A percentile compares a stretch with the other conserved stretches of the same genome.
phyloP scores from a whole-genome alignment of 441 rosid species.

The Corymbia calophylla region DNA sequence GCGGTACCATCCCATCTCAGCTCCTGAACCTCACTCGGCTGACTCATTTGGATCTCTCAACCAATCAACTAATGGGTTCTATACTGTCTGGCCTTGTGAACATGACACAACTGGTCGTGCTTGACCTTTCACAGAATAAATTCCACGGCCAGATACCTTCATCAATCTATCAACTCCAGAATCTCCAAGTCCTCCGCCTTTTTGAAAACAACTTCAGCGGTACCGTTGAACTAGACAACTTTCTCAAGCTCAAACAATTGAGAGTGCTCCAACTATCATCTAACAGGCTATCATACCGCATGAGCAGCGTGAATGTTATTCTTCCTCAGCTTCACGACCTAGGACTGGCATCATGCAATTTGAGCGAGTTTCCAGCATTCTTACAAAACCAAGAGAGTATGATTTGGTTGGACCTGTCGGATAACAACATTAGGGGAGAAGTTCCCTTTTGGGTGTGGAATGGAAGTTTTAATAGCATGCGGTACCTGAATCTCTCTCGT shows the following conservation, averaged over 20 bases:
- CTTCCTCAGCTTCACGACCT: fast-evolving
- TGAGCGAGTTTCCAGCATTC: not conserved
- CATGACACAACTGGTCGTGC: fast-evolving
- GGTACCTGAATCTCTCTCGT: not conserved
- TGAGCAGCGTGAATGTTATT: fast-evolving
- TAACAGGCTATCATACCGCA: not conserved
- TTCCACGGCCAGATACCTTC: not conserved
- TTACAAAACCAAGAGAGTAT: fast-evolving
- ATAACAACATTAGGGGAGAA: not conserved
- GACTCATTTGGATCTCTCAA: fast-evolving
- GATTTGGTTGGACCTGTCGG: not conserved
- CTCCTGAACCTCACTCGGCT: not conserved
- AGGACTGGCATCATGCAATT: not conserved
- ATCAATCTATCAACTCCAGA: not conserved
- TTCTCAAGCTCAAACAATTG: not conserved
- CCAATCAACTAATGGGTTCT: not conserved
- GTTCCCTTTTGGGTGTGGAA: not conserved
- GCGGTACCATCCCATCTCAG: not conserved
- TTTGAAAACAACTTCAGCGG: not conserved
- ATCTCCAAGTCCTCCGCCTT: not conserved
- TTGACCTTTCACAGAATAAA: not conserved
- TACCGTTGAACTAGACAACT: not conserved
- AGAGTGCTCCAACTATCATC: fast-evolving
- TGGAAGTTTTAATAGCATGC: fast-evolving
- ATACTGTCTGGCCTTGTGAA: not conserved